Conservation (phyloP, 164 flowering plant genomes). For the Macadamia integrifolia region DNA sequence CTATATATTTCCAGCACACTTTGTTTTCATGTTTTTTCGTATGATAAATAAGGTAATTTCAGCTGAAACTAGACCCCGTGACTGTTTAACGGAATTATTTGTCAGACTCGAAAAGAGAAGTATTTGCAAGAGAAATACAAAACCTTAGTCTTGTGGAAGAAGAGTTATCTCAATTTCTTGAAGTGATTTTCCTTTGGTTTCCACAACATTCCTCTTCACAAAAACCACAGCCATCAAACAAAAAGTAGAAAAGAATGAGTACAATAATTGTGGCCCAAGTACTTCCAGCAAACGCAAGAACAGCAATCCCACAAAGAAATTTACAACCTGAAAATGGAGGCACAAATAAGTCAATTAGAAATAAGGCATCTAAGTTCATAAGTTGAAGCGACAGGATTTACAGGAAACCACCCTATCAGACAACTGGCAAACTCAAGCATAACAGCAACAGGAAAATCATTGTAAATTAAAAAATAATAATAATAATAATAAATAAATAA, state of each 20-base stretch:
- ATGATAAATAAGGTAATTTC: neutral
- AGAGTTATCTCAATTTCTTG: constrained; percentile 97
- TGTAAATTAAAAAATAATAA: too few species aligned
- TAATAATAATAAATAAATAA: too few species aligned
- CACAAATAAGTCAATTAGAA: too few species aligned
- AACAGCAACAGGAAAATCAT: too few species aligned
- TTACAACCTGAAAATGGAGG: constrained; percentile 52
- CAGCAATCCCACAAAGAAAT: constrained; percentile 89
- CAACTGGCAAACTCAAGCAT: too few species aligned
- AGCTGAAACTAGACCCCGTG: neutral
- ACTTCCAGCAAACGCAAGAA: constrained; percentile 78
- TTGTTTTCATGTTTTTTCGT: neutral
- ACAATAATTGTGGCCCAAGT: constrained; percentile 66
- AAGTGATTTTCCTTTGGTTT: constrained; percentile 94
- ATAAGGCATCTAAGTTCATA: too few species aligned
- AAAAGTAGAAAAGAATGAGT: constrained; percentile 59
- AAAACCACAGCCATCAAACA: constrained; percentile 69
- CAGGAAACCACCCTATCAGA: too few species aligned
- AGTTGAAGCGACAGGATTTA: too few species aligned
- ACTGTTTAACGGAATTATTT: neutral
- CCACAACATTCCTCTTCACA: constrained; percentile 80
- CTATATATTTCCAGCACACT: neutral
- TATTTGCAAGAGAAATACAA: neutral
- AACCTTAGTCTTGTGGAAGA: constrained; percentile 40
- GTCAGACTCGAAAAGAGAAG: neutral